phyloP scores from a whole-genome alignment of 1,284 basidiomycete species.

The Ganoderma lucidum region DNA sequence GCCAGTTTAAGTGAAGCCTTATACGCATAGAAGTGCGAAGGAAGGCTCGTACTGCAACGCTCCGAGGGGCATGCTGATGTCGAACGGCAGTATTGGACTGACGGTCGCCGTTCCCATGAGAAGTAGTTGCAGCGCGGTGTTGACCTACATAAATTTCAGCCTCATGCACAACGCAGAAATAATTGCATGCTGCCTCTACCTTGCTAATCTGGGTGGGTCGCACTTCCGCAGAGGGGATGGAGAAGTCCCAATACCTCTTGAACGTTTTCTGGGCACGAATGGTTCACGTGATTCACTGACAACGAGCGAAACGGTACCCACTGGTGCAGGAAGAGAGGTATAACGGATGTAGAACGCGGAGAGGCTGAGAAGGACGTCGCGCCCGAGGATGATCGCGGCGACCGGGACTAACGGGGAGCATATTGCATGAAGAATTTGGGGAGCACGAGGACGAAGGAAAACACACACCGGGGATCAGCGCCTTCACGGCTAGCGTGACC shows the following conservation, averaged over 20 bases:
- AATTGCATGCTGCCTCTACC: constrained; percentile 49
- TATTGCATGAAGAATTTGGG: background rate
- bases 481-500: constrained; percentile 84
- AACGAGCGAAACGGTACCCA: constrained; percentile 48
- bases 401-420: constrained; percentile 71
- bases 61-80: constrained; percentile 63
- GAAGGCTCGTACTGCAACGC: constrained; percentile 66
- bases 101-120: constrained; percentile 92
- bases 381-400: constrained; percentile 87
- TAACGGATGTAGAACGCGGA: constrained; percentile 97
- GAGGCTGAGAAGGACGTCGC: constrained; percentile 88
- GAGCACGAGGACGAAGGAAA: constrained; percentile 7
- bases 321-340: constrained; percentile 87
- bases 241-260: constrained; percentile 93
- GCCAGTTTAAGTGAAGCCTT: constrained; percentile 5
- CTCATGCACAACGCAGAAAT: background rate
- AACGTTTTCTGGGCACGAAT: constrained; percentile 80
- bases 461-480: constrained; percentile 81
- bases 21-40: background rate
- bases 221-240: constrained; percentile 94
- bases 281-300: constrained; percentile 17
- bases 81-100: constrained; percentile 78
- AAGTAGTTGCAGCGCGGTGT: constrained; percentile 91
- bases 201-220: constrained; percentile 92
- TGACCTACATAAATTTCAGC: constrained; percentile 62